Base-by-base conservation (phyloP, 177 flowering plant genomes). In the Telopea speciosissima region DNA sequence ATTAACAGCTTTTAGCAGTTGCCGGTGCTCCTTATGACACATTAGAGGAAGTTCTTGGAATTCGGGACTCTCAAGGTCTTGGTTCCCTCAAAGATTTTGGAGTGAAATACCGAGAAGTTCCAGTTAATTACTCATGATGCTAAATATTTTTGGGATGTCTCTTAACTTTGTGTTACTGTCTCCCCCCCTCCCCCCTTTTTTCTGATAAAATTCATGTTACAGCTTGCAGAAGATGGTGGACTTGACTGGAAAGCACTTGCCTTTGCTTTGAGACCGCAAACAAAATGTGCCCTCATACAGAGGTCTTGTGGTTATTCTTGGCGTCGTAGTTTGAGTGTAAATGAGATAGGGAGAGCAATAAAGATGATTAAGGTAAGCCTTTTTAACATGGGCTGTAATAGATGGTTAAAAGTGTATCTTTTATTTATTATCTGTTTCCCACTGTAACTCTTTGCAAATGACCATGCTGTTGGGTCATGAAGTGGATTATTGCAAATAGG, bases 1-100 rank as follows among this genome's bases (percentile, higher is more conserved):
- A 9, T 75, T 73, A 72, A 77, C 87, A 92, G 97, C 97, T 92
- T 81, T 80, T 90, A 81, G 96, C 93, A 79, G 92, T 92, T 79
- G 97, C 89, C 72, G 96, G 96, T 74, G 84, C 90, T 79, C 97
- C 97, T 23, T 87, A 92, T 84, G 97, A 92, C 78, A 92, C 97
- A 25, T 76, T 92, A 70, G 96, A 92, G 76, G 94, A 89, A 82
- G 97, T 92, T 65, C 87, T 92, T 80, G 97, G 97, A 70, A 89
- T 82, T 73, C 81, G 97, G 72, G 91, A 89, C 74, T 84, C 89
- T 60, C 64, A 79, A 60, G 87, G 86, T 58, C 71, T 85, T 68
- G 96, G 97, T 63, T 90, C 93, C 58, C 72, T 92, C 64, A 84
- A 80, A 81, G 97, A 90, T 76, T 92, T 90, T 82, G 90, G 90